Conservation (phyloP, 2,329 filamentous ascomycete species). For the Venturia nashicola region DNA sequence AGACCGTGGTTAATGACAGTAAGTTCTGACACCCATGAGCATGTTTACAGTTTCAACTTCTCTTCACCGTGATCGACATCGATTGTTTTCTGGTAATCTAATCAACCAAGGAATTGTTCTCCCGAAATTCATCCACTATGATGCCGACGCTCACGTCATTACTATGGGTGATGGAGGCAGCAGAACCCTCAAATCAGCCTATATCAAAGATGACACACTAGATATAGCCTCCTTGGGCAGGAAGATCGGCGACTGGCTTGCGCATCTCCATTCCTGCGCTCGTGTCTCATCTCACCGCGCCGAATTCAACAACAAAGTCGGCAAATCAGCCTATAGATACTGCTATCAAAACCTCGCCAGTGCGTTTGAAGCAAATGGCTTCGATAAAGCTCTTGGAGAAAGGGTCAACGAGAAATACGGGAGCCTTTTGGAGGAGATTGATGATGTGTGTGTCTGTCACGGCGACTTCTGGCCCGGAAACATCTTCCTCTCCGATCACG, state of each 20-base stretch:
- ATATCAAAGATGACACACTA: conserved; percentile 12
- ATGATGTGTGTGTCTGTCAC: conserved; percentile 24
- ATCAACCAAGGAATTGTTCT: neutral
- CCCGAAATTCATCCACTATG: conserved; percentile 16
- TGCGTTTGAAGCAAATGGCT: conserved; percentile 16
- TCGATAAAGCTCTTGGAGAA: conserved; percentile 16
- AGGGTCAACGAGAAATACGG: conserved; percentile 20
- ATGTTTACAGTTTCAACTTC: neutral
- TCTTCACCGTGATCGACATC: neutral
- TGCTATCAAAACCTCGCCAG: conserved; percentile 19
- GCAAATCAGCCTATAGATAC: conserved; percentile 18
- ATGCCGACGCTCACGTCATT: conserved; percentile 18
- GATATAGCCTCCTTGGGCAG: conserved; percentile 16
- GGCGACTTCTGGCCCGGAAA: conserved; percentile 30
- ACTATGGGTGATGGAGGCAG: conserved; percentile 20
- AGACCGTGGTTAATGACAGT: neutral
- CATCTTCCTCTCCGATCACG: conserved; percentile 16
- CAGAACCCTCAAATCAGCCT: conserved; percentile 21
- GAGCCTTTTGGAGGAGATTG: conserved; percentile 14
- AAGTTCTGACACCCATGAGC: neutral
- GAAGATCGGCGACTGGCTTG: conserved; percentile 22
- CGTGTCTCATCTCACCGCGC: conserved; percentile 5
- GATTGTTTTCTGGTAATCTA: neutral
- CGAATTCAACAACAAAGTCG: conserved; percentile 19
- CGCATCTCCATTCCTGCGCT: conserved; percentile 17